These are phyloP conservation scores for Euphrasia arctica DNA, from an alignment of 305 asterid species.

Conservation along the genomic window DNA sequence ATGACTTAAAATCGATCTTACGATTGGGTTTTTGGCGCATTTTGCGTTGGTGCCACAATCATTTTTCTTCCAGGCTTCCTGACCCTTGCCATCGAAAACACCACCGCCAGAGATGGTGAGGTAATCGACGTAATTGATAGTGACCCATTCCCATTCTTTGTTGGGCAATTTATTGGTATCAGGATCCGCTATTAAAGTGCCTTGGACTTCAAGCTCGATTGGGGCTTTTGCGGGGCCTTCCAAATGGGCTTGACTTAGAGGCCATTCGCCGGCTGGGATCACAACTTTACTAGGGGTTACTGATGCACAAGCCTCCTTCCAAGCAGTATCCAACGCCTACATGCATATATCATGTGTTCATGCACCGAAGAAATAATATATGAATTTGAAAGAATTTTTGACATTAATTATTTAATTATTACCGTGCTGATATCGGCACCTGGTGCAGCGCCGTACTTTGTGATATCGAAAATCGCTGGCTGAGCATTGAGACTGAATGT, in stretches of 20 bases:
- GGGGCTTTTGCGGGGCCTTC: conserved; percentile 41
- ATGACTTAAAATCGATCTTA: too few species aligned
- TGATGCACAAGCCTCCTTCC: conserved; percentile 35
- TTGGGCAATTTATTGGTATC: too few species aligned
- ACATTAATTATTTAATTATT: too few species aligned
- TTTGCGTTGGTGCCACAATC: too few species aligned
- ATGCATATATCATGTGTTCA: too few species aligned
- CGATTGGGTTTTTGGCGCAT: conserved; percentile 31
- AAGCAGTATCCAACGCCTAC: conserved; percentile 33
- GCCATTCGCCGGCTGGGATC: conserved; percentile 31
- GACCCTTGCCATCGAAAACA: too few species aligned
- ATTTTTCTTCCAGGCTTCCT: too few species aligned
- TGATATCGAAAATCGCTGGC: conserved; percentile 20
- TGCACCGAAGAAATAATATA: too few species aligned
- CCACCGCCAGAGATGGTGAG: too few species aligned
- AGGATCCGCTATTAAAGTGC: conserved; percentile 32
- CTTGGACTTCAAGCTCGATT: conserved; percentile 34
- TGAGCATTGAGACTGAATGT: conserved; percentile 11
- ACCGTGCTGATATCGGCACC: background rate
- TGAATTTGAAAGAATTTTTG: too few species aligned
- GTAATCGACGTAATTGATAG: too few species aligned
- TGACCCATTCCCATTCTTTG: too few species aligned
- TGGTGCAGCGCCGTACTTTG: conserved; percentile 25
- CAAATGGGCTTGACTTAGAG: conserved; percentile 28
- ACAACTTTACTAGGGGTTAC: conserved; percentile 7